Base-by-base conservation (phyloP, 1,139 yeast genomes). In the Protomyces arabidopsidicola region DNA sequence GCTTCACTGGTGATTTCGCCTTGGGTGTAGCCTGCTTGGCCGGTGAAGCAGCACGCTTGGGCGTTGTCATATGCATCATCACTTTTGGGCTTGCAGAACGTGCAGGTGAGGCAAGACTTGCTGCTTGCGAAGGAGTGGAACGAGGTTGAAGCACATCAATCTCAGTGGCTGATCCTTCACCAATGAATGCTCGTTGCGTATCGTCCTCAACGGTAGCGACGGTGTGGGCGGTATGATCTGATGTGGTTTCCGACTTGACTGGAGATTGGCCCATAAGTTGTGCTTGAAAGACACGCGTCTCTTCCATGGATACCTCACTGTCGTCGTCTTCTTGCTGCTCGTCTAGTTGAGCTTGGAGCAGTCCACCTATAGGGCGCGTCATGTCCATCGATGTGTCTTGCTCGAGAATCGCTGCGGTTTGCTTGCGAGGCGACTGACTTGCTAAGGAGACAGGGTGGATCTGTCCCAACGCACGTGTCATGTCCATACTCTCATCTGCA, bases 381-480 rank as follows among this genome's bases (percentile, higher is more conserved):
- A 69, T 55, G 31, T 69, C 70, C 70, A 69, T 69, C 12, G 68
- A 60, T 12, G 55, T 64, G 38, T 65, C 67, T 3, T 55, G 63
- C 8, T 39, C 65, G 42, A 36, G 42, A 9, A 36, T 36, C 6
- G 42, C 42, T 14, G 42, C 14, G 9, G 16, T 36, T 12, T 12
- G 16, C 16, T 36, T 36, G 16, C 42, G 42, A 3, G 53, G 22
- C 16, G 48, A 42, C 14, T 14, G 31, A 5, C 36, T 24, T 9
- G 45, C 12, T 14, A 42, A 27, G 8, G 48, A 53, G n/a, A 20
- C 45, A 2, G 38, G 48, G 2, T 57, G 61, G 18, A 60, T 58
- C 9, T 16, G 34, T 6, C 68, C 67, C 34, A 60, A 45, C 9
- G 66, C 67, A 22, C 57, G 50, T 1, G 69, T 67, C 52, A 66